Base-by-base conservation (phyloP, 2,329 filamentous ascomycete genomes). In the Aspergillus costaricaensis region DNA sequence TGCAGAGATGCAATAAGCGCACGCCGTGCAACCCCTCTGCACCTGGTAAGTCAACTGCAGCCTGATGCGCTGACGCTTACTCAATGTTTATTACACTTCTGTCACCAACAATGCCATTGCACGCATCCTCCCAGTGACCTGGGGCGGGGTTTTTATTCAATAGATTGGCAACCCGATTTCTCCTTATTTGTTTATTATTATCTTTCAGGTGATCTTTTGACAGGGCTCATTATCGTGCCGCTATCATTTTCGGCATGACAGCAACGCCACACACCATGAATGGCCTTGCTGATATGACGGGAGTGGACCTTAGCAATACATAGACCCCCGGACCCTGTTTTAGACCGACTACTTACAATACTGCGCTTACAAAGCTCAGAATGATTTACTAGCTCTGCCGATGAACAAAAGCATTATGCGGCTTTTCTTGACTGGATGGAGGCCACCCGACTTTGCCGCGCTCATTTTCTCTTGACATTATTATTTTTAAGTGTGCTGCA, bases 11-110 rank as follows among this genome's bases (percentile, higher is more conserved):
- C 56, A 56, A 55, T 59, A 32, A 58, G 55, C 27, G 23, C 39
- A 64, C 57, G 60, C 57, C 62, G 65, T 65, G 59, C 57, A 48
- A 65, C 63, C 54, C 36, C 39, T 57, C 21, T 32, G 39, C 49
- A 49, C 32, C 47, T 60, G 27, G 10, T 47, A 39, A 59, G 38
- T 53, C 38, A 49, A 60, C 54, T 32, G 51, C 55, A 39, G 56
- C 48, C 49, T 51, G 39, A 15, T 52, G 47, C 23, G 17, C 38
- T 58, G 44, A 62, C 39, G 51, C 41, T 41, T 60, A 51, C 52
- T 53, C 49, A 32, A 57, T 39, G 19, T 21, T 19, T 21, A 32
- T 50, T 51, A 17, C 43, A 25, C 30, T 15, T 30, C 17, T 27
- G 47, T 50, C 47, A 55, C 53, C 39, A 44, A 44, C 53, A 30